These are phyloP conservation scores for Ophiognomonia clavigignenti-juglandacearum DNA, from an alignment of 2,329 filamentous ascomycete species.

Conservation along the genomic window DNA sequence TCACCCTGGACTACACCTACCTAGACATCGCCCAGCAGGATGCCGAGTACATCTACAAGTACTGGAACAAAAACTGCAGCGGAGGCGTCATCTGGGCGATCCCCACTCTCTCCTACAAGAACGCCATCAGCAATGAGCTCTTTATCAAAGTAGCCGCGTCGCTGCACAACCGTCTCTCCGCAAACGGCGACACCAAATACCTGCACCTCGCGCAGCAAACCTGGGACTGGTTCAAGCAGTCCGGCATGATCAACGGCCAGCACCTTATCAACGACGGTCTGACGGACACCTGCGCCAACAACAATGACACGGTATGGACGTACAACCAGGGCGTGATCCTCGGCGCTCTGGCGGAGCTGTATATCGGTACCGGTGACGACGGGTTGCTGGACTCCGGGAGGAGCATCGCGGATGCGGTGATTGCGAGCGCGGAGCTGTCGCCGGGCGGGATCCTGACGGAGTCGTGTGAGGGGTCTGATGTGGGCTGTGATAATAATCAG, in stretches of 20 bases:
- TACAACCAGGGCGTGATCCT: conserved; percentile 58
- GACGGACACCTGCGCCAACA: conserved; percentile 42
- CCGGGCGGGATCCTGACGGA: conserved; percentile 45
- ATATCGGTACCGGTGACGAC: conserved; percentile 36
- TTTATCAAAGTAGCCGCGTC: conserved; percentile 49
- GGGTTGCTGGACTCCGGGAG: conserved; percentile 37
- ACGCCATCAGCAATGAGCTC: conserved; percentile 54
- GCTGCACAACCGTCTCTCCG: conserved; percentile 44
- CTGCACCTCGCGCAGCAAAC: conserved; percentile 43
- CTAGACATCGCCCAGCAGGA: conserved; percentile 48
- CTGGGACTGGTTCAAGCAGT: conserved; percentile 48
- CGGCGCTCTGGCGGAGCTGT: conserved; percentile 49
- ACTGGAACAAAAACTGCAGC: conserved; percentile 43
- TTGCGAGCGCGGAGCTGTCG: conserved; percentile 31
- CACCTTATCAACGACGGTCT: conserved; percentile 52
- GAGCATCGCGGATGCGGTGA: conserved; percentile 48
- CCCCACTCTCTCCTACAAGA: conserved; percentile 40
- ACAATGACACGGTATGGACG: conserved; percentile 43
- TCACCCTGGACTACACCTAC: conserved; percentile 46
- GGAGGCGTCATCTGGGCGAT: conserved; percentile 56
- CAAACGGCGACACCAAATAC: conserved; percentile 32
- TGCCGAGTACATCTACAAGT: conserved; percentile 52
- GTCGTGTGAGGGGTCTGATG: conserved; percentile 40
- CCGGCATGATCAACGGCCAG: conserved; percentile 47
- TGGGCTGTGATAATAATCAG: conserved; percentile 46